Evolutionary conservation across 192 early-diverging fungal genomes (phyloP), one percentile per base, ranked within the genome.

Genomic region (Coemansia sp.): DNA sequence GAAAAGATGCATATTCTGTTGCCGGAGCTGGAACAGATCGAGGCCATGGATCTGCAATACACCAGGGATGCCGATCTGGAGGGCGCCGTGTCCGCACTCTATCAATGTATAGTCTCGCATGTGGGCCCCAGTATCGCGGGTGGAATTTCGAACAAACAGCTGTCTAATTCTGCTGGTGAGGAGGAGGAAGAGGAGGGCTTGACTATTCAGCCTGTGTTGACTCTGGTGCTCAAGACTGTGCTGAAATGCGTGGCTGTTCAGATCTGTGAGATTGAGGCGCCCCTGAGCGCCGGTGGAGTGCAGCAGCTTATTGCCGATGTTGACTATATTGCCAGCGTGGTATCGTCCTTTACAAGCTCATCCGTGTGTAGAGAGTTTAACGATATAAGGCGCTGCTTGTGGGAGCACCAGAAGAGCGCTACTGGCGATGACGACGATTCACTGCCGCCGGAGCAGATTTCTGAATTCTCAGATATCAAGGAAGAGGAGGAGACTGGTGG

Each of bases 1-100:
- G 71, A 74, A 26, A 61, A 63, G 43, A 66, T 74, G 51, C 71
- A 74, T 33, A 47, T 74, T 20, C 37, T 74, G 50, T 43, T 74
- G 25, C 64, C 71, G 1, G 71, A 74, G 55, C 71, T 74, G 17
- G 71, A 74, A 35, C 71, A 74, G 50, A 42, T 58, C 1, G 71
- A 58, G 11, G 46, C 39, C 17, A 59, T 74, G 54, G 59, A 74
- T 34, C 18, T 36, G 19, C 71, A 74, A 47, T 50, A 48, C 18
- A 36, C 43, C 37, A 55, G 56, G 6, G 22, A 37, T 18, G 33
- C 46, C 11, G 60, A 55, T 19, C 25, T 35, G 3, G 43, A 50
- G 30, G 48, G 28, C 6, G 39, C 35, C 26, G 24, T 61, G 14
- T 45, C 44, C 42, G 20, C 62, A 22, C 35, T 72, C 19, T 62